Conservation (phyloP, 2,329 filamentous ascomycete species). For the Colletotrichum sp. region DNA sequence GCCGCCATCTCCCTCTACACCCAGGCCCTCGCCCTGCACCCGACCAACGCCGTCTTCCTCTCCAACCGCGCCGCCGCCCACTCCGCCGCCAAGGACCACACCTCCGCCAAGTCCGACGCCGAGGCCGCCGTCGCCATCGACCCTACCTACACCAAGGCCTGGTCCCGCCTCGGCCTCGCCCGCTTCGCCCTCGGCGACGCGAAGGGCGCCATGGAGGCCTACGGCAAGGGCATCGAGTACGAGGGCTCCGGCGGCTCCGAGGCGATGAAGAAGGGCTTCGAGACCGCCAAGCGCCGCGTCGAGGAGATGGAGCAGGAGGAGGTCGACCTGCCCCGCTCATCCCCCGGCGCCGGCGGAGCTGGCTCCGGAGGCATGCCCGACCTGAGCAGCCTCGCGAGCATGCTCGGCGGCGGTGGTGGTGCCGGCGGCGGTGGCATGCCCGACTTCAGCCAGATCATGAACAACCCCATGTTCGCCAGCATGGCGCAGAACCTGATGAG, state of each 20-base stretch:
- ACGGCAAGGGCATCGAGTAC: conserved; percentile 88
- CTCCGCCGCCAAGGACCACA: conserved; percentile 83
- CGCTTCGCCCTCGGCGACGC: conserved; percentile 91
- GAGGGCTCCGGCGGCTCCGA: conserved; percentile 95
- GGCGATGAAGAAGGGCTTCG: conserved; percentile 95
- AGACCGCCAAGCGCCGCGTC: conserved; percentile 88
- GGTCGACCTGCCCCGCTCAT: conserved; percentile 45
- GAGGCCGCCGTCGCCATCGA: conserved; percentile 89
- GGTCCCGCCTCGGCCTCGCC: conserved; percentile 91
- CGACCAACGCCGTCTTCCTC: conserved; percentile 92
- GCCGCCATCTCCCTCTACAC: conserved; percentile 87
- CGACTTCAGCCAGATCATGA: conserved; percentile 87
- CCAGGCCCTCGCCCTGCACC: conserved; percentile 79
- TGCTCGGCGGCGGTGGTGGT: conserved; percentile 69
- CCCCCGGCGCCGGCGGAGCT: conserved; percentile 33
- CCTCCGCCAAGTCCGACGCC: conserved; percentile 83
- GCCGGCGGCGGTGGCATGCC: conserved; percentile 81
- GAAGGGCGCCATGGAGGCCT: conserved; percentile 92
- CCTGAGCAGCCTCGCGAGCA: conserved; percentile 71
- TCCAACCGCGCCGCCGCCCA: conserved; percentile 96
- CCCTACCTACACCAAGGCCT: conserved; percentile 95
- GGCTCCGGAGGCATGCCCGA: conserved; percentile 66
- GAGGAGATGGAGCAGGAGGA: conserved; percentile 74
- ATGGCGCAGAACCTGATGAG: conserved; percentile 98
- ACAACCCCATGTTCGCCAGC: conserved; percentile 95